Evolutionary conservation across 805 yeast species (phyloP).

Genomic region (Limtongia smithiae): DNA sequence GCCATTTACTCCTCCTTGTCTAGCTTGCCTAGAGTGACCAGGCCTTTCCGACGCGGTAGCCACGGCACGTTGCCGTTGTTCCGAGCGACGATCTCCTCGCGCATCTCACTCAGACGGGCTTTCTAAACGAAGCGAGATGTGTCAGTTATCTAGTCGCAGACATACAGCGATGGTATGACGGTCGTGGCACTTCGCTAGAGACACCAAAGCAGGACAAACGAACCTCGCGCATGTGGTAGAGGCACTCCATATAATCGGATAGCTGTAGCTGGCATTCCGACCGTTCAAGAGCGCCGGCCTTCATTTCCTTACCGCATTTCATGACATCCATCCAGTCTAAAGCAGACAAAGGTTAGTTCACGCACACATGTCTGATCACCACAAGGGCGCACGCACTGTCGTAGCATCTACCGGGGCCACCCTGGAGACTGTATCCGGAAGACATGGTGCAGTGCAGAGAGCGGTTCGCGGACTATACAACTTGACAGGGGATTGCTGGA

Average conservation of each 20-base stretch:
- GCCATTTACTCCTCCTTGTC: too few species aligned
- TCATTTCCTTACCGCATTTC: constrained; percentile 12
- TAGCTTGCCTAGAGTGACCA: constrained; percentile 11
- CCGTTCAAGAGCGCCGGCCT: constrained; percentile 3
- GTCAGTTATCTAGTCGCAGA: not conserved
- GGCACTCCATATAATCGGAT: constrained; percentile 50
- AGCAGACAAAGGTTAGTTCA: not conserved
- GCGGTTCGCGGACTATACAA: not conserved
- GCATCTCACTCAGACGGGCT: constrained; percentile 17
- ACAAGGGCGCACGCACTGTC: constrained; percentile 36
- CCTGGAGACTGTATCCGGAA: constrained; percentile 43
- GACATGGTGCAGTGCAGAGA: constrained; percentile 34
- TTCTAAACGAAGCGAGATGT: constrained; percentile 13
- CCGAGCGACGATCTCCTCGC: constrained; percentile 6
- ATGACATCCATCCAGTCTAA: constrained; percentile 18
- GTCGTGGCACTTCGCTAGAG: not conserved
- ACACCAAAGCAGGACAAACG: too few species aligned
- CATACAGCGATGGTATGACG: not conserved
- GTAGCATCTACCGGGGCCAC: constrained; percentile 49
- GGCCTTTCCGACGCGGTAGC: constrained; percentile 9
- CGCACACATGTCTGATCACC: not conserved
- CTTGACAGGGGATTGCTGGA: too few species aligned
- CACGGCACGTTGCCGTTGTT: constrained; percentile 8
- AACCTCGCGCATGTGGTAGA: constrained; percentile 47
- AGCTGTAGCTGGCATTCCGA: constrained; percentile 42